Conservation (phyloP, 352 stramenopile genomes). For the Aphanomyces euteiches region DNA sequence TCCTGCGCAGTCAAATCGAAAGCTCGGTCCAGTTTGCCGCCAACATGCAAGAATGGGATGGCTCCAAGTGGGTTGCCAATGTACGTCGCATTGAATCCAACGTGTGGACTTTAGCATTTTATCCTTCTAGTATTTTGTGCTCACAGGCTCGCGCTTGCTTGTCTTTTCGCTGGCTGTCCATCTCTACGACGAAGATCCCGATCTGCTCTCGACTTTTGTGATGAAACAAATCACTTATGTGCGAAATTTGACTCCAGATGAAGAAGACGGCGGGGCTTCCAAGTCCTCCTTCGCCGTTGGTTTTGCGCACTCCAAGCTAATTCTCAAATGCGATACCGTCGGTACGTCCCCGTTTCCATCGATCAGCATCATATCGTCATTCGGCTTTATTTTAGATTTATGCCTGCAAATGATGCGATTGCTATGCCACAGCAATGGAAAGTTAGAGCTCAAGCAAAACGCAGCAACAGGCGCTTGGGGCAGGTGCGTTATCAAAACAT, state of each 20-base stretch:
- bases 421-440: conserved; percentile 77
- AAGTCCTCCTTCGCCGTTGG: conserved; percentile 15
- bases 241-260: conserved; percentile 53
- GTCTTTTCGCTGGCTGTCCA: conserved; percentile 78
- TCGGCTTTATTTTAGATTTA: conserved; percentile 47
- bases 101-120: no score
- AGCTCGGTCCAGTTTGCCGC: conserved; percentile 72
- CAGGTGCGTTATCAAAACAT: conserved; percentile 14
- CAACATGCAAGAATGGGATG: conserved; percentile 84
- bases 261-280: conserved; percentile 40
- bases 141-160: conserved; percentile 75
- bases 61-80: conserved; percentile 83
- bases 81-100: neutral
- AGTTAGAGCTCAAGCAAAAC: conserved; percentile 86
- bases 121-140: conserved; percentile 60
- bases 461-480: conserved; percentile 77
- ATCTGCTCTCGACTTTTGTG: conserved; percentile 75
- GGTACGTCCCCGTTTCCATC: conserved; percentile 39
- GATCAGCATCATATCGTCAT: neutral
- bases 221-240: conserved; percentile 79
- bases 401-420: conserved; percentile 86
- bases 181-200: conserved; percentile 83
- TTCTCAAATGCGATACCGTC: conserved; percentile 77
- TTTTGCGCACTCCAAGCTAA: conserved; percentile 33
- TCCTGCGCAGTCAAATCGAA: conserved; percentile 80